A percentile compares a stretch with the other conserved stretches of the same genome.
These are phyloP conservation scores for Aquilaria yunnanensis DNA, from an alignment of 345 rosid species.

Conservation along the genomic window DNA sequence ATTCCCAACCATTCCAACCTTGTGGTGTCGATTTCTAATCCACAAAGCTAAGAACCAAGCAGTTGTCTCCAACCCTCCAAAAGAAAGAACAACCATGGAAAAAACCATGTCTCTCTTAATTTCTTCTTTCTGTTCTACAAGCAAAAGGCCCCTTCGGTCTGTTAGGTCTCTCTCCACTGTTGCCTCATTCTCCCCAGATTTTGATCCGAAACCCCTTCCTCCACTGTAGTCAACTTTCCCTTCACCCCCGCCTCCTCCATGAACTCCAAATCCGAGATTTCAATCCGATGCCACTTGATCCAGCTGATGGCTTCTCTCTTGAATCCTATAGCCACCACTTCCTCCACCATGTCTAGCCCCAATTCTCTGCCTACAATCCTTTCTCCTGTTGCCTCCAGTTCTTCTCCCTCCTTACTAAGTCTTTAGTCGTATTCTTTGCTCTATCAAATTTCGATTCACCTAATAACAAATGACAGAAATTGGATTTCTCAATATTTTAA, in stretches of 20 bases:
- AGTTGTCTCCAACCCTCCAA: too few relatives aligned
- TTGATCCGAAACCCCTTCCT: constrained; percentile 18
- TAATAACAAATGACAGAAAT: not conserved
- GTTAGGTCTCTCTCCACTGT: too few relatives aligned
- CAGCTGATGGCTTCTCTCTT: constrained; percentile 62
- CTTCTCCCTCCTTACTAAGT: constrained; percentile 17
- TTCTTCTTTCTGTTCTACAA: too few relatives aligned
- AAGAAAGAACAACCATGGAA: too few relatives aligned
- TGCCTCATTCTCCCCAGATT: too few relatives aligned
- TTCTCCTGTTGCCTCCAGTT: constrained; percentile 43
- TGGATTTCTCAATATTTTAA: not conserved
- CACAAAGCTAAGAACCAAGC: too few relatives aligned
- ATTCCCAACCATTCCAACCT: too few relatives aligned
- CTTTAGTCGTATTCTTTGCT: constrained; percentile 32
- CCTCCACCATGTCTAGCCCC: constrained; percentile 49
- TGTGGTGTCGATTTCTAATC: too few relatives aligned
- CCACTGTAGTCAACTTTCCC: constrained; percentile 45
- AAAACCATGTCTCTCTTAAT: too few relatives aligned
- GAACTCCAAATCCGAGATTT: constrained; percentile 39
- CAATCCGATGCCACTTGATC: constrained; percentile 77
- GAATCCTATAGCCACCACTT: constrained; percentile 31
- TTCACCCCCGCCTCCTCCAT: constrained; percentile 24
- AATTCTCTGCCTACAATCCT: constrained; percentile 22
- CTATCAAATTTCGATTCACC: constrained; percentile 14
- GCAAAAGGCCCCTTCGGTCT: too few relatives aligned